Base-by-base conservation (phyloP, 768 basidiomycete species). In the Cystobasidiopsis lactophilus region DNA sequence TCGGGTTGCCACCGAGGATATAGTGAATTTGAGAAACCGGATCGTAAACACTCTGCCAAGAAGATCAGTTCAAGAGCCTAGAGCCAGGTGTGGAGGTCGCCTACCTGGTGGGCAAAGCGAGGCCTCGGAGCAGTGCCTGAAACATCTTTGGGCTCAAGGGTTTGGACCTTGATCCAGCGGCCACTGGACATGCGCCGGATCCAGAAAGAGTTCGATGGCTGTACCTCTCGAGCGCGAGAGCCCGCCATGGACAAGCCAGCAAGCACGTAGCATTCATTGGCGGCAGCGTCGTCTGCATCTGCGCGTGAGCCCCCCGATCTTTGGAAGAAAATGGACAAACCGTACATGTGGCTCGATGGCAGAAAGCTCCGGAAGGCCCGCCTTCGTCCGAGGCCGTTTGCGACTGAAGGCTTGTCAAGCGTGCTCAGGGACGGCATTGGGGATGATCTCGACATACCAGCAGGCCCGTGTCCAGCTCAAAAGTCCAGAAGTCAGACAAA, bases 401-500 rank as follows among this genome's bases (percentile, higher is more conserved):
- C 23, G 45, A 27, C 18, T 27, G 24, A n/a, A 27, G 14, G 10
- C 5, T 27, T 26, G 14, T 14, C 10, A 47, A 21, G 23, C 16
- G 45, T 7, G 19, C 23, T 9, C 13, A 7, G 41, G 19, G 27
- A 19, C 19, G 11, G 27, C 19, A 43, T 19, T 19, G 9, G 41
- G 27, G 23, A 43, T 11, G 4, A 14, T 55, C 49, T 13, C 40
- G 3, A 31, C 54, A 51, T 33, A 39, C 50, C 16, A 35, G 24
- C 10, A 11, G 16, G 3, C 50, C 41, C 11, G 39, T 33, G 24
- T 44, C 19, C 14, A 56, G 26, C 13, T 18, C 35, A 30, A 43
- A 44, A 16, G n/a, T 33, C 62, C 62, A 63, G 29, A 57, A 11
- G 35, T 63, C 62, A 5, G 52, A 31, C 19, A 59, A 30, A 54